Conservation (phyloP, 2,329 filamentous ascomycete species). For the Fusarium subglutinans region DNA sequence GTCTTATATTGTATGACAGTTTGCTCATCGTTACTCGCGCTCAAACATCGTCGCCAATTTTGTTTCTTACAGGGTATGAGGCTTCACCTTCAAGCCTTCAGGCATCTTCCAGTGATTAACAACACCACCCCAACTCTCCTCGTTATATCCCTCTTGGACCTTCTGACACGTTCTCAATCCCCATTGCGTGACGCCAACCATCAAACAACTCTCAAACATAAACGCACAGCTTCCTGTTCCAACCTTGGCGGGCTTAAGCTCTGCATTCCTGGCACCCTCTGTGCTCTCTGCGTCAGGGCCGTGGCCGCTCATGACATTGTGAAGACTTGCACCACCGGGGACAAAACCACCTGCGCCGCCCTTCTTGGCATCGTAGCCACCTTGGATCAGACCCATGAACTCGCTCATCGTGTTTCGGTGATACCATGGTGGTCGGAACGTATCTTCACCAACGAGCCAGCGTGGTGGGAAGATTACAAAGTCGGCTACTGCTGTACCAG, state of each 20-base stretch:
- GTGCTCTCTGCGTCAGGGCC: slow-evolving; percentile 67
- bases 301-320: slow-evolving; percentile 77
- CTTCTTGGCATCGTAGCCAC: slow-evolving; percentile 70
- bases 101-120: slow-evolving; percentile 68
- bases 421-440: slow-evolving; percentile 78
- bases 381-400: slow-evolving; percentile 69
- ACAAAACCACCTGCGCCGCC: slow-evolving; percentile 63
- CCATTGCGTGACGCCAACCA: slow-evolving; percentile 79
- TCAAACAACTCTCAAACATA: slow-evolving; percentile 75
- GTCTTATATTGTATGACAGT: not conserved
- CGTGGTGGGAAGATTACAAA: slow-evolving; percentile 78
- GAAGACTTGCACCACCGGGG: slow-evolving; percentile 68
- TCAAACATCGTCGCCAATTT: not conserved
- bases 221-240: slow-evolving; percentile 71
- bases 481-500: slow-evolving; percentile 73
- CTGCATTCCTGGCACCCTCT: slow-evolving; percentile 64
- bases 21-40: not conserved
- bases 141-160: slow-evolving; percentile 75
- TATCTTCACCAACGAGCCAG: slow-evolving; percentile 75
- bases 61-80: slow-evolving; percentile 27
- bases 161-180: slow-evolving; percentile 67
- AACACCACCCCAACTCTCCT: slow-evolving; percentile 81
- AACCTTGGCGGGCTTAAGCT: slow-evolving; percentile 65
- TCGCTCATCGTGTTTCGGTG: slow-evolving; percentile 75
- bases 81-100: slow-evolving; percentile 45